Base-by-base conservation (phyloP, 768 basidiomycete genomes). In the Chalciporus pseudorubinellus region DNA sequence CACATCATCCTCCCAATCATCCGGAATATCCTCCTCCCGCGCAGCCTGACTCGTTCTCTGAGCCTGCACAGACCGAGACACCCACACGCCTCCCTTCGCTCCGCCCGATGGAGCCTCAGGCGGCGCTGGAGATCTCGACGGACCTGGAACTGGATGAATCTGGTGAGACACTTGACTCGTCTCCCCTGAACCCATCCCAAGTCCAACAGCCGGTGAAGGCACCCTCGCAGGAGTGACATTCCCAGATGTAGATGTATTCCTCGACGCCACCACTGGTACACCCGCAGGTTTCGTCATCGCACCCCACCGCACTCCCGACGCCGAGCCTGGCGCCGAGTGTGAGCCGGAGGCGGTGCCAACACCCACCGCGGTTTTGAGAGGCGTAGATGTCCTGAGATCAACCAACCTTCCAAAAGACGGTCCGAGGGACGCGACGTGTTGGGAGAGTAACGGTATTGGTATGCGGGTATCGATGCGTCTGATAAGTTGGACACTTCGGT, bases 401-500 rank as follows among this genome's bases (percentile, higher is more conserved):
- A 78, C 72, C 6, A 89, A 72, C 60, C 81, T 85, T 0, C 89
- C 87, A 5, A 85, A 73, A 51, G 69, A 75, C n/a, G 73, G 59
- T 1, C 64, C 16, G 71, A 63, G 4, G 59, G 69, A 57, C 31
- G 67, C 60, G 1, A 39, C 61, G 61, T 3, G 70, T 59, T 67
- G 61, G 1, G 90, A 92, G 6, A 98, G 76, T 4, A 85, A 71
- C 1, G 90, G 89, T 1, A 59, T 65, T 0, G 94, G 93, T 6
- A 91, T 70, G 20, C 91, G 82, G 0, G 92, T 87, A 65, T 97
- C 94, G 42, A 94, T 70, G 13, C 92, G 80, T 29, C 90, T 79
- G 44, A 91, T 73, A 43, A 97, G 80, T 63, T 92, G 87, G 2
- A 95, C 87, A 57, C 91, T 87, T 43, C 91, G 76, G 62, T 89